phyloP scores from a whole-genome alignment of 2,329 filamentous ascomycete genomes.

The Cladosporium velox region DNA sequence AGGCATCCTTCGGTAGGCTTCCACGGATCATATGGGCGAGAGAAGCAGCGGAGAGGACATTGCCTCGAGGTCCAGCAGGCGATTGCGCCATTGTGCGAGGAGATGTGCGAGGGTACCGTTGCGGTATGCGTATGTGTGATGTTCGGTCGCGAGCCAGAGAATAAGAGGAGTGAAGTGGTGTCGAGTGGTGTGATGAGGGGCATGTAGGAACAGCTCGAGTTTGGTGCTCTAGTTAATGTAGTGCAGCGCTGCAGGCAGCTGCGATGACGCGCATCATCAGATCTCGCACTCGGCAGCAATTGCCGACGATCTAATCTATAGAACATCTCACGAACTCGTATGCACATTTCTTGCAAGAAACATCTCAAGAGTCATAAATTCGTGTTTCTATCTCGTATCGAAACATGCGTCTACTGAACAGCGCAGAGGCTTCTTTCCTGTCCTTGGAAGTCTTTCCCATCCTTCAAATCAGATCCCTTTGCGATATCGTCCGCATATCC shows the following conservation, averaged over 20 bases:
- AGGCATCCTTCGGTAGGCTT: constrained; percentile 43
- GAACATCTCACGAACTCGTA: not conserved
- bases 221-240: constrained; percentile 5
- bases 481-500: not conserved
- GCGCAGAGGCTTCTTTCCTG: not conserved
- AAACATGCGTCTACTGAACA: not conserved
- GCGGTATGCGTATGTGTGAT: not conserved
- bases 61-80: constrained; percentile 32
- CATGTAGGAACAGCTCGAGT: not conserved
- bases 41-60: constrained; percentile 47
- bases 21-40: constrained; percentile 48
- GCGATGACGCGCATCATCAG: constrained; percentile 10
- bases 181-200: constrained; percentile 1
- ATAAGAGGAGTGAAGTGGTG: not conserved
- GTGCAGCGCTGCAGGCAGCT: constrained; percentile 10
- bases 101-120: not conserved
- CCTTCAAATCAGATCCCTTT: not conserved
- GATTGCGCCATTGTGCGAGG: constrained; percentile 4
- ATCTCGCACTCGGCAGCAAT: constrained; percentile 10
- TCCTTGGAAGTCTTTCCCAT: not conserved
- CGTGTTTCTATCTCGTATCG: not conserved
- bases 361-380: not conserved
- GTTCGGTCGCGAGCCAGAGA: not conserved
- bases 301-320: constrained; percentile 14
- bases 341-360: not conserved